Evolutionary conservation across 495 filamentous ascomycete genomes (phyloP).

Genomic region (Penicillium argentinense): DNA sequence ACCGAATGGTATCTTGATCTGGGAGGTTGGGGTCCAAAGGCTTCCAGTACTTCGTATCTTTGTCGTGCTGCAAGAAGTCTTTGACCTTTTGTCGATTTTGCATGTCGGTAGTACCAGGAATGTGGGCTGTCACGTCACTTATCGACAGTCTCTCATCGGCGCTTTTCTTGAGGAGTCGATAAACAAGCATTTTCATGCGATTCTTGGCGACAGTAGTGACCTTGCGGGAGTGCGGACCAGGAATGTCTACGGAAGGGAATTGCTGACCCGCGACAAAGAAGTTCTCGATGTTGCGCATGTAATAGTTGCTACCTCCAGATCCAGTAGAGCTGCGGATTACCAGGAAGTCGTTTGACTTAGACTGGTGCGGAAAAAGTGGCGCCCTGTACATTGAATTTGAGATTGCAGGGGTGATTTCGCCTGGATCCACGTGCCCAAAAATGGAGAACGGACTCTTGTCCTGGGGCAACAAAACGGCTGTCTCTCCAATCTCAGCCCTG

Average conservation of each 20-base stretch:
- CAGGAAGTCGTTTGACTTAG: conserved; percentile 83
- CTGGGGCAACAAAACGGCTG: conserved; percentile 79
- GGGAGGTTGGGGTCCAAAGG: conserved; percentile 70
- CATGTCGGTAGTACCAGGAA: conserved; percentile 86
- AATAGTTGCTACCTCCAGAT: conserved; percentile 70
- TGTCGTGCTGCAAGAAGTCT: conserved; percentile 88
- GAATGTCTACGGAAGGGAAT: conserved; percentile 87
- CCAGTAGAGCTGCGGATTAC: conserved; percentile 77
- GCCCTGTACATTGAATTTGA: conserved; percentile 96
- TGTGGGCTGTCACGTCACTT: conserved; percentile 79
- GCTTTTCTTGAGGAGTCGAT: conserved; percentile 76
- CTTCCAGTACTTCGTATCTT: conserved; percentile 80
- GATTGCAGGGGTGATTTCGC: conserved; percentile 82
- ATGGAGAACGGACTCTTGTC: conserved; percentile 94
- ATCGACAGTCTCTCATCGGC: conserved; percentile 67
- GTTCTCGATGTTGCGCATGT: conserved; percentile 82
- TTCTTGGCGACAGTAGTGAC: conserved; percentile 95
- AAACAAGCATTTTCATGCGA: conserved; percentile 92
- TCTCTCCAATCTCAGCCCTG: conserved; percentile 81
- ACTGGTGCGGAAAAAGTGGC: conserved; percentile 83
- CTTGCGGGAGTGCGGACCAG: conserved; percentile 87
- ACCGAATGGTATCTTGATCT: conserved; percentile 72
- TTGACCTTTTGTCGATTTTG: conserved; percentile 96
- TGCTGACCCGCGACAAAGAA: conserved; percentile 87
- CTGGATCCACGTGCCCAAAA: conserved; percentile 89